These are phyloP conservation scores for Physcomitrellopsis africana DNA, from an alignment of 225 moss, liverwort and hornwort species.

Conservation along the genomic window DNA sequence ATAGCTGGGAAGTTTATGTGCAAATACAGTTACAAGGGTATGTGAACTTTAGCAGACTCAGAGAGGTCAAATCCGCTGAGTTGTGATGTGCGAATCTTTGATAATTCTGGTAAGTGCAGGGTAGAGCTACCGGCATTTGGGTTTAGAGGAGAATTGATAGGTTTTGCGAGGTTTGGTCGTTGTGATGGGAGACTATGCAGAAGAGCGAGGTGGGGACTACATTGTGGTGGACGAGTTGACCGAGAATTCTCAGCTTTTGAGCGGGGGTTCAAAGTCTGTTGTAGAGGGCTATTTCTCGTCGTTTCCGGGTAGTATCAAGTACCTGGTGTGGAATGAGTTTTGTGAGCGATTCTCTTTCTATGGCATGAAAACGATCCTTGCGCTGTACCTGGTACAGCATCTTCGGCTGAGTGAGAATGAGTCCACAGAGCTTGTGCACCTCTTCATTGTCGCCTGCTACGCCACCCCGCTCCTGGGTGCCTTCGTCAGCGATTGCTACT, in stretches of 20 bases:
- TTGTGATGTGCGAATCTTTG: neutral
- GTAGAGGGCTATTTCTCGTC: slow-evolving; percentile 28
- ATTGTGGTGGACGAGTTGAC: slow-evolving; percentile 24
- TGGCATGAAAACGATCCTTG: slow-evolving; percentile 87
- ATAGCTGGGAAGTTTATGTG: neutral
- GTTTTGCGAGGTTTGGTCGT: neutral
- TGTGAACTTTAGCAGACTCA: neutral
- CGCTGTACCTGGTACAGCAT: slow-evolving; percentile 69
- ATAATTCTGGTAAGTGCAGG: neutral
- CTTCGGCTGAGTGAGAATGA: slow-evolving; percentile 68
- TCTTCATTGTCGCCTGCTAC: slow-evolving; percentile 83
- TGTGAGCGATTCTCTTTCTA: slow-evolving; percentile 92
- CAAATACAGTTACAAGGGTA: neutral
- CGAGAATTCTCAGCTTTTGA: slow-evolving; percentile 30
- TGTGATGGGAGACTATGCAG: slow-evolving; percentile 32
- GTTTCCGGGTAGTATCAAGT: slow-evolving; percentile 76
- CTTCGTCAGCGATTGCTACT: slow-evolving; percentile 72
- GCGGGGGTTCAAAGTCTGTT: slow-evolving; percentile 17
- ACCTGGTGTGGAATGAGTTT: slow-evolving; percentile 86
- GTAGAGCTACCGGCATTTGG: neutral
- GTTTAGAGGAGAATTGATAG: neutral
- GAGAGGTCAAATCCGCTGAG: neutral
- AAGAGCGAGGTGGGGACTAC: slow-evolving; percentile 32
- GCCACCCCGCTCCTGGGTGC: slow-evolving; percentile 82
- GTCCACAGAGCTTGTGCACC: slow-evolving; percentile 79